Base-by-base conservation (phyloP, 306 rosid genomes). In the Crataegus laevigata region DNA sequence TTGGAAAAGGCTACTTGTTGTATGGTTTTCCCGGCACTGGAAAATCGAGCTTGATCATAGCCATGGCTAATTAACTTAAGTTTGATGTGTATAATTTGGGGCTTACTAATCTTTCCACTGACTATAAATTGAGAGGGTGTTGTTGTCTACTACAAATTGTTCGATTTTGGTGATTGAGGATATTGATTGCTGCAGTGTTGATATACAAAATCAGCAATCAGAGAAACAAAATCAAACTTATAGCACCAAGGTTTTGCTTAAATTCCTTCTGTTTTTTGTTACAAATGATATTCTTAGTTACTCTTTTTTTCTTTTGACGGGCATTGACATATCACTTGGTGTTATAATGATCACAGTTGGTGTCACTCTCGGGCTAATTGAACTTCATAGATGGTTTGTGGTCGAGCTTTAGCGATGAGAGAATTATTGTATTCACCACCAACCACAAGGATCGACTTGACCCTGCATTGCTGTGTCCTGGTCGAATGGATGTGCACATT, bases 351-450 rank as follows among this genome's bases (percentile, higher is more conserved):
- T 66, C 15, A 34, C 71, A 76, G 63, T 81, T 79, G n/a, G 79
- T 40, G 43, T 40, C 91, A 1, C 79, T 89, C 0, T 87, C 87
- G 4, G 89, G 79, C 52, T 63, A 85, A 11, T 80, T 87, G 12
- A 87, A 87, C 77, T 76, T 80, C 76, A 84, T 87, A 59, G 91
- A 91, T 71, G 93, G 90, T 3, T 58, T 91, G 63, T 91, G 94
- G 89, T 84, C 92, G 3, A 81, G 93, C 60, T 75, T 78, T 6
- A 92, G 92, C 1, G 96, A 91, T 11, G 90, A 91, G 66, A 38
- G 92, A 22, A 87, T 91, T 24, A 72, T 89, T 1, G 58, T 91
- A 12, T 85, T 91, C 71, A 89, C 96, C 0, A 87, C 96, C 3
- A 89, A 89, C 24, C 88, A 89, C 52, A 83, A 55, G 55, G 92